These are phyloP conservation scores for Isabelozyma rhagii DNA, from an alignment of 805 yeast species.

Conservation along the genomic window DNA sequence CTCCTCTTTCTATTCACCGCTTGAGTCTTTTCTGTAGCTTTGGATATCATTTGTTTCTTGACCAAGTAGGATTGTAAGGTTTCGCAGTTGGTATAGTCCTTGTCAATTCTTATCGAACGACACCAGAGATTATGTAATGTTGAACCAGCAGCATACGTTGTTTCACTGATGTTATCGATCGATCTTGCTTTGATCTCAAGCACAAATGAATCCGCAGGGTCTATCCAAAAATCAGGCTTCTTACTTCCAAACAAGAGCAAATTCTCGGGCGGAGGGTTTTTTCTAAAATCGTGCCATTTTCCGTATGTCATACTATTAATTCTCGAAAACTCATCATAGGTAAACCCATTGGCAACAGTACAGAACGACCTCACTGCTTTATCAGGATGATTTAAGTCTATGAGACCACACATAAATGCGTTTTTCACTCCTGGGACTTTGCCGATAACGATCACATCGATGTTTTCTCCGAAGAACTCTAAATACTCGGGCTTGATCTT, in stretches of 20 bases:
- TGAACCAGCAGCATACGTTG: constrained; percentile 57
- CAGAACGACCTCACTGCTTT: constrained; percentile 50
- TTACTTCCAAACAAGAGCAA: constrained; percentile 54
- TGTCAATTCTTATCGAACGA: constrained; percentile 64
- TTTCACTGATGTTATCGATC: constrained; percentile 44
- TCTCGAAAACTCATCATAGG: constrained; percentile 54
- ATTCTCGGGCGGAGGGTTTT: constrained; percentile 36
- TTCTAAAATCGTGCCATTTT: constrained; percentile 53
- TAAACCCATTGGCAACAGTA: constrained; percentile 81
- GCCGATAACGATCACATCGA: constrained; percentile 80
- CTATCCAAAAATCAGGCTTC: constrained; percentile 72
- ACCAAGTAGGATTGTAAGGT: constrained; percentile 52
- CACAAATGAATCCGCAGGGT: constrained; percentile 74
- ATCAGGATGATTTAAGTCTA: constrained; percentile 43
- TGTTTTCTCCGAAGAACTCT: constrained; percentile 79
- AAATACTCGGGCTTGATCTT: constrained; percentile 91
- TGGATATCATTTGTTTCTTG: constrained; percentile 27
- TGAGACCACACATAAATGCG: constrained; percentile 70
- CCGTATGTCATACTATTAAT: constrained; percentile 57
- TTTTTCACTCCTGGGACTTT: constrained; percentile 69
- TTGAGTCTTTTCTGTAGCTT: constrained; percentile 22
- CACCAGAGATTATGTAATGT: constrained; percentile 80
- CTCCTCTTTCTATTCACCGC: constrained; percentile 24
- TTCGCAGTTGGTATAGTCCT: constrained; percentile 52
- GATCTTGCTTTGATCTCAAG: constrained; percentile 82